Base-by-base conservation (phyloP, 2,329 filamentous ascomycete genomes). In the Dactylellina drechsleri region DNA sequence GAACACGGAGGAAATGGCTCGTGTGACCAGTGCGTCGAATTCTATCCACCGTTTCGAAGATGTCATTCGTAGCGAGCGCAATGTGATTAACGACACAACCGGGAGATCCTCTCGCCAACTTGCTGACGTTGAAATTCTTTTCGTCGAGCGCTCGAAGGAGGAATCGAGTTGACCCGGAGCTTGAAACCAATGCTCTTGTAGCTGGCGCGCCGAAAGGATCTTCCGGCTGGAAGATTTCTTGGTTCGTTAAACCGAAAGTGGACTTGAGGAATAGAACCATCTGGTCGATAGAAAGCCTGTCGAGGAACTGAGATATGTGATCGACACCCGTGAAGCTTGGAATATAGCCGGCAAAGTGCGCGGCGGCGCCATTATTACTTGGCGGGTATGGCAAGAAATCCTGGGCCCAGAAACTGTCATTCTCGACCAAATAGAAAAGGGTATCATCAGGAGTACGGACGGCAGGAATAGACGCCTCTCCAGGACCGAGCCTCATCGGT, bases 391-490 rank as follows among this genome's bases (percentile, higher is more conserved):
- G 71, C 47, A 77, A 36, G 53, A 77, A 77, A 47, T 77, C 76
- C 61, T 77, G 72, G n/a, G 61, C 73, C 76, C 76, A 77, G 76
- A 77, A 77, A 45, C 62, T 70, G 40, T 77, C 76, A n/a, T 68
- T 76, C 50, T 77, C 76, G 16, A 77, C 76, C 28, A 77, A 49
- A 40, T 77, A 77, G 50, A 76, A 76, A 5, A 77, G 58, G 15
- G 65, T 77, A 28, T 77, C 76, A 54, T 77, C 76, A 7, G 76
- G 76, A 13, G 76, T 71, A 28, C 73, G 71, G 47, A 77, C 67
- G 26, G 76, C 76, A 28, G 73, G 72, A 53, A 77, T 75, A 20
- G 62, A 53, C 41, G 72, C 71, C 59, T 77, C 76, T 7, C 71
- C 76, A 20, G 72, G 71, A 47, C 76, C 71, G 36, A 77, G 71